Evolutionary conservation across 768 basidiomycete species (phyloP), one percentile per base, ranked within the genome.

Genomic region (Phaeotremella skinneri): DNA sequence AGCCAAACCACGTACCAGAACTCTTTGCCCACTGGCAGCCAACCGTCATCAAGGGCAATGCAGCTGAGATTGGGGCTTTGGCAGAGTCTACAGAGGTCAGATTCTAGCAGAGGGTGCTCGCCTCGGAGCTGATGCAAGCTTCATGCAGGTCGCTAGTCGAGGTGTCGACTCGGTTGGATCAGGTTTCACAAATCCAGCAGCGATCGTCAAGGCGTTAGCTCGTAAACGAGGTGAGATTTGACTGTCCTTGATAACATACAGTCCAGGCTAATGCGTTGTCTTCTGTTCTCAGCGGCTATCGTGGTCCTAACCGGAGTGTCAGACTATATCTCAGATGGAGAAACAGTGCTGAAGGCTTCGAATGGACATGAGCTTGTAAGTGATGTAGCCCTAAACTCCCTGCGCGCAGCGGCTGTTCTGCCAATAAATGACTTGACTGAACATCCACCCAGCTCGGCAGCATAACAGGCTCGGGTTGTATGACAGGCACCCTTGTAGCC

Each of bases 1-100:
- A 11, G 32, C 26, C 52, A 13, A 21, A 39, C 11, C 54, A 55
- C 25, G 3, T 6, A 26, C 49, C 73, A 85, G 89, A 85, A 55
- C 80, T 94, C 13, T 77, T 94, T 20, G 79, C 87, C 58, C 77
- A 79, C 23, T 94, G 88, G 84, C 91, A 93, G 76, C 85, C 87
- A 11, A 86, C 87, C 17, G 88, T 94, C 21, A 92, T 97, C 77
- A 97, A 97, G 77, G 92, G 92, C 2, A 96, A 97, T 70, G 88
- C 90, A 0, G 78, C 71, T 0, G 93, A 97, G 78, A 85, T 97
- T 21, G 90, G 86, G 0, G 83, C 87, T 0, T 74, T 94, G 9
- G 83, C 85, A 1, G 82, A 86, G n/a, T 88, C 88, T 0, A 75
- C 75, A 14, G 93, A 93, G 80, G 91, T 88, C 45, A 43, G 73